Conservation (phyloP, 148 eudicot species). For the Rhododendron kiyosumense region DNA sequence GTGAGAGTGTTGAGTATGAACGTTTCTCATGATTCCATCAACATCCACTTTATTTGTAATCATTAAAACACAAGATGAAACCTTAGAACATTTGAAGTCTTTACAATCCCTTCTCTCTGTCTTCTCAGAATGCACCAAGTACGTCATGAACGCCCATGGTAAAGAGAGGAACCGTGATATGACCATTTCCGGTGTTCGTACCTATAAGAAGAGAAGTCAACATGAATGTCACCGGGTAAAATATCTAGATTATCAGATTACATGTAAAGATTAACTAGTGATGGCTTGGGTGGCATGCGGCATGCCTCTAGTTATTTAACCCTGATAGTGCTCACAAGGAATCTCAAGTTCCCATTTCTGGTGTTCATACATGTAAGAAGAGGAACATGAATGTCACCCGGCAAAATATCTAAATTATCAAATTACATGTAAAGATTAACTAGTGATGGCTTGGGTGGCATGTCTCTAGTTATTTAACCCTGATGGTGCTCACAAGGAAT, state of each 20-base stretch:
- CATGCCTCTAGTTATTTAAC: background rate
- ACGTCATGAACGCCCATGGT: slow-evolving; percentile 50
- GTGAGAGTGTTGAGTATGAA: no score
- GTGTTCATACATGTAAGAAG: slow-evolving; percentile 44
- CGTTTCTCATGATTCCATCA: no score
- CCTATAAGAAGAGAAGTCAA: slow-evolving; percentile 29
- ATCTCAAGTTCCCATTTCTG: slow-evolving; percentile 21
- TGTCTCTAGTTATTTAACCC: background rate
- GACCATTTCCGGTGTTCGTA: slow-evolving; percentile 45
- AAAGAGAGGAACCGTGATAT: slow-evolving; percentile 52
- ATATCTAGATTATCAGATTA: no score
- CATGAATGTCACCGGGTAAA: slow-evolving; percentile 9
- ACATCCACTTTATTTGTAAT: background rate
- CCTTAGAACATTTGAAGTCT: slow-evolving; percentile 55
- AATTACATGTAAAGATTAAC: background rate
- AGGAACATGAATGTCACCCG: slow-evolving; percentile 13
- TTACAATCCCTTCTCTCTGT: slow-evolving; percentile 42
- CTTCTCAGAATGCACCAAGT: slow-evolving; percentile 51
- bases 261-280: background rate
- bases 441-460: background rate
- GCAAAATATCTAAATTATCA: background rate
- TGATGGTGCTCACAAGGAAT: background rate
- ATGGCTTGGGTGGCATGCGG: background rate
- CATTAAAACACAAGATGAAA: slow-evolving; percentile 18
- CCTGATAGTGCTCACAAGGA: background rate